A percentile compares a stretch with the other conserved stretches of the same genome.
Conservation (phyloP, 495 filamentous ascomycete species). For the Trypethelium eluteriae region DNA sequence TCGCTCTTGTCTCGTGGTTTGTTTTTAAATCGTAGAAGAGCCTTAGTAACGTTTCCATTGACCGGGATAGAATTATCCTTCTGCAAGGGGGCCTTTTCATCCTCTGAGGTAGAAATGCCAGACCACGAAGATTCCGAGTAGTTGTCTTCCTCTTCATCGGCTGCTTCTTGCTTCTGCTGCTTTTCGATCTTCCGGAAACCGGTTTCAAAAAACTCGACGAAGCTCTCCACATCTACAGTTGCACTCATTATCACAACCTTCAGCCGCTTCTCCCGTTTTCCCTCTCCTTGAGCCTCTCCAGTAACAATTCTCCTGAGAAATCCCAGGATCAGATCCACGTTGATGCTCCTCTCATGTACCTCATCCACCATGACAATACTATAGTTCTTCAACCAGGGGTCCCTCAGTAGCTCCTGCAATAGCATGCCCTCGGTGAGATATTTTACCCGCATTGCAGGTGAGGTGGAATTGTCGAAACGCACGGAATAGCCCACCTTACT, state of each 20-base stretch:
- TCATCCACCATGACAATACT: constrained; percentile 91
- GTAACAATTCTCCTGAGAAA: constrained; percentile 71
- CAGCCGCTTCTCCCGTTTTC: constrained; percentile 52
- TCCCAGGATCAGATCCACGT: constrained; percentile 82
- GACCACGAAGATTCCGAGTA: constrained; percentile 25
- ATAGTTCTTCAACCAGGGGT: constrained; percentile 75
- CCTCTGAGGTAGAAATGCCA: constrained; percentile 22
- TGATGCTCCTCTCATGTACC: constrained; percentile 93
- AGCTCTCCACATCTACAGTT: constrained; percentile 75
- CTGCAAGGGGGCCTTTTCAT: constrained; percentile 1
- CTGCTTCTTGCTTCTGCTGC: not conserved
- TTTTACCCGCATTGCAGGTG: constrained; percentile 72
- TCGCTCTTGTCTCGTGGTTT: not conserved
- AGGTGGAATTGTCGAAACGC: constrained; percentile 77
- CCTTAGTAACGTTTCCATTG: not conserved
- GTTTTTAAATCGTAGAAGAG: not conserved
- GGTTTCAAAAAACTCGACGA: constrained; percentile 64
- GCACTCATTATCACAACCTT: constrained; percentile 97
- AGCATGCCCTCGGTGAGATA: constrained; percentile 97
- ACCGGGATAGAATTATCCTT: not conserved
- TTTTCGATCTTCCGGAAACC: not conserved
- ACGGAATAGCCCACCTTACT: constrained; percentile 89
- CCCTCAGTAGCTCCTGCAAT: constrained; percentile 83
- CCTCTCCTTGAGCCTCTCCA: constrained; percentile 37
- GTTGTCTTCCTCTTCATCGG: constrained; percentile 16